These are phyloP conservation scores for Fonsecaea pugnacius DNA, from an alignment of 2,329 filamentous ascomycete genomes.

Conservation along the genomic window DNA sequence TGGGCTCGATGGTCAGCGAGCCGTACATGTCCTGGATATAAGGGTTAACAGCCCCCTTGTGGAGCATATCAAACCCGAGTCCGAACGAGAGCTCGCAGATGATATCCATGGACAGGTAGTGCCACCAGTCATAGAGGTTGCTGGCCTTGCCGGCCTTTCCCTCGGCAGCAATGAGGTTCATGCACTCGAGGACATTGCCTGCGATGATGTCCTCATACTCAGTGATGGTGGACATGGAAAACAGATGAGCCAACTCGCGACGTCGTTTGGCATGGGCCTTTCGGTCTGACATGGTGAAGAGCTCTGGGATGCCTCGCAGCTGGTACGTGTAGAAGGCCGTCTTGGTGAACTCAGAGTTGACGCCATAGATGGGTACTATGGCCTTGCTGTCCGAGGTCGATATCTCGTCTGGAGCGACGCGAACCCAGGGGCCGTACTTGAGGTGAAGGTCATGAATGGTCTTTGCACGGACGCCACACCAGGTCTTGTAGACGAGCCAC, in stretches of 20 bases:
- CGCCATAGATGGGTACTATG: constrained; percentile 18
- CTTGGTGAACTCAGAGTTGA: constrained; percentile 23
- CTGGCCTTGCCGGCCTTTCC: constrained; percentile 12
- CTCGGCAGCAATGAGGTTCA: constrained; percentile 15
- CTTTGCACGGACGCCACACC: constrained; percentile 15
- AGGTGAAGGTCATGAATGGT: constrained; percentile 18
- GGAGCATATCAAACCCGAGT: constrained; percentile 17
- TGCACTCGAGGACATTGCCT: constrained; percentile 13
- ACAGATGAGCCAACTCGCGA: constrained; percentile 14
- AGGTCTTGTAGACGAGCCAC: constrained; percentile 18
- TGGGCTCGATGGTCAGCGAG: constrained; percentile 18
- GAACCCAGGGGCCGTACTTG: constrained; percentile 15
- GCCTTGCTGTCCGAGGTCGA: constrained; percentile 19
- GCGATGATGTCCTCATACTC: constrained; percentile 19
- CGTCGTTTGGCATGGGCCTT: constrained; percentile 20
- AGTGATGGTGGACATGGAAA: constrained; percentile 20
- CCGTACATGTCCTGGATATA: constrained; percentile 23
- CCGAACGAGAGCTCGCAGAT: constrained; percentile 20
- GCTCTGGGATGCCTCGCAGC: constrained; percentile 16
- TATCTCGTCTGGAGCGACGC: constrained; percentile 15
- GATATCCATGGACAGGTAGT: constrained; percentile 25
- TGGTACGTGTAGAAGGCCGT: constrained; percentile 19
- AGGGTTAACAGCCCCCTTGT: constrained; percentile 11
- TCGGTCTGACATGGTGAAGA: constrained; percentile 18
- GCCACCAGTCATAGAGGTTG: constrained; percentile 23